phyloP scores from a whole-genome alignment of 2,329 filamentous ascomycete species.

The Hortaea werneckii region DNA sequence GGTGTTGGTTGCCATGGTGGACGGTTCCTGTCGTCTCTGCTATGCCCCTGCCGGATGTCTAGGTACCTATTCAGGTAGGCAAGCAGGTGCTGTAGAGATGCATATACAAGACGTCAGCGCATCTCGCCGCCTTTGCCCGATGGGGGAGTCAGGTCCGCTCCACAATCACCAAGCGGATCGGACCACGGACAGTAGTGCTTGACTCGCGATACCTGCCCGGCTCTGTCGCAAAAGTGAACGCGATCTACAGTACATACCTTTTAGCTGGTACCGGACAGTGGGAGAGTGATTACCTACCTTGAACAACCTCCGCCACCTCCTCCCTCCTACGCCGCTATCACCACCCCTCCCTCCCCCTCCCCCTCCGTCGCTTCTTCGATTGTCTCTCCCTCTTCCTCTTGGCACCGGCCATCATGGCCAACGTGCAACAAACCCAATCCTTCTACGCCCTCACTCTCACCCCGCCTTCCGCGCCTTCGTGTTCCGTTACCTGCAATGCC shows the following conservation, averaged over 20 bases:
- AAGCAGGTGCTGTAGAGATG: no score
- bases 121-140: neutral
- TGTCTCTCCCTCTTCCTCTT: neutral
- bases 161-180: no score
- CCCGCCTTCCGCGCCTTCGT: conserved; percentile 76
- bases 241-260: no score
- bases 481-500: conserved; percentile 91
- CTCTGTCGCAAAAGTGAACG: no score
- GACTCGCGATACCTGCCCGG: no score
- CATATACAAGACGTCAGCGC: neutral
- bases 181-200: no score
- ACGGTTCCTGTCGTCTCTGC: no score
- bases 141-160: neutral
- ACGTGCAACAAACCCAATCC: conserved; percentile 88
- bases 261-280: no score
- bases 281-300: neutral
- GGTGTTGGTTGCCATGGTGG: conserved; percentile 2
- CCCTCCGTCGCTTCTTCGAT: neutral
- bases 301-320: neutral
- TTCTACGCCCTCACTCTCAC: conserved; percentile 96
- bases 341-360: neutral
- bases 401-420: conserved; percentile 61
- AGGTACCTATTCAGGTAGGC: no score
- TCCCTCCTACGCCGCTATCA: neutral
- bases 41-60: no score